Base-by-base conservation (phyloP, 1,284 basidiomycete genomes). In the Ganoderma sp. region DNA sequence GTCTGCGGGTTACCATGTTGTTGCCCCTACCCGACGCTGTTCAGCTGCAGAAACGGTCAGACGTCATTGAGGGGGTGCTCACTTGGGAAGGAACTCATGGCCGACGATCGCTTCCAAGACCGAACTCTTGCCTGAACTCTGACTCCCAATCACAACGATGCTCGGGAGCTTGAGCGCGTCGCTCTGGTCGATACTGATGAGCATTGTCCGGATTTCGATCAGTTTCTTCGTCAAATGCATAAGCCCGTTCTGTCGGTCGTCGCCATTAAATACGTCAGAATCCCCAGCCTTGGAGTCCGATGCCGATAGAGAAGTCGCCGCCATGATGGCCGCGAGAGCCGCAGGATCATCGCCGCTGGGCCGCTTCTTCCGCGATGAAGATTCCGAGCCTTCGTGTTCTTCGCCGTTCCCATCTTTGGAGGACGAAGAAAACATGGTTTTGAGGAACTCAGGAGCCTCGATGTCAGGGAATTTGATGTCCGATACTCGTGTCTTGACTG, bases 1-100 rank as follows among this genome's bases (percentile, higher is more conserved):
- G 98, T 61, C 97, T 91, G 2, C 97, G 93, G 0, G 97, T 99
- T 58, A 99, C 98, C 98, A 99, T 99, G 81, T 99, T 99, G 81
- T 97, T 93, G 67, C 97, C 97, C 83, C 96, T 98, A 76, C 19
- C 39, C 5, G 54, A 10, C 32, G 50, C 34, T 60, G 52, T 28
- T 70, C 41, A 72, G 45, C 58, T 66, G 63, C 9, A 59, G 73
- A 73, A 52, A 73, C 72, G 37, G 66, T 32, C 45, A 69, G 28
- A 28, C 15, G 25, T n/a, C 42, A 62, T 41, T 61, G 45, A 37
- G 5, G 73, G 32, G 42, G 81, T 14, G 64, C 89, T 73, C 73
- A 97, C 96, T 99, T 99, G 48, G 97, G 98, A 52, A 99, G 83
- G 80, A 99, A 99, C 79, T 99, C 96, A 73, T 98, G 96, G 0